Evolutionary conservation across 2,329 filamentous ascomycete species (phyloP).

Genomic region (Ophiostoma himal-ulmi): DNA sequence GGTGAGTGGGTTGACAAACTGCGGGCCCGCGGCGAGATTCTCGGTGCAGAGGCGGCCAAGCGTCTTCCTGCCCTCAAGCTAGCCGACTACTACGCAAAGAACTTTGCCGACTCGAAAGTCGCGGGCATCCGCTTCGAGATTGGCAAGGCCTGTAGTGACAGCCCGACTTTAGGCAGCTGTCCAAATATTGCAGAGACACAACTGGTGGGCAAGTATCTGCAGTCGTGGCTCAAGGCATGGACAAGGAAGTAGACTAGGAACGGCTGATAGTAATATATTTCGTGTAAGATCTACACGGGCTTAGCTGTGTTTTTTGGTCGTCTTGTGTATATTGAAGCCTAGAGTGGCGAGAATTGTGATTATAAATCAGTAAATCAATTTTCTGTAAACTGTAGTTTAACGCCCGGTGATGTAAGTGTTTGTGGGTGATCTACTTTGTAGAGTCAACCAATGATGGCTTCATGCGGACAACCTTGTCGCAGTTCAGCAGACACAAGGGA

Average conservation of each 20-base stretch:
- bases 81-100: constrained; percentile 22
- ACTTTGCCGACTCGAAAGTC: constrained; percentile 5
- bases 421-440: background rate
- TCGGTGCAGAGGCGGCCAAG: constrained; percentile 18
- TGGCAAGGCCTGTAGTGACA: constrained; percentile 20
- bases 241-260: constrained; percentile 16
- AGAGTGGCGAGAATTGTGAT: background rate
- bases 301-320: background rate
- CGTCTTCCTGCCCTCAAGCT: constrained; percentile 25
- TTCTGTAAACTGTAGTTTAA: background rate
- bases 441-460: constrained; percentile 32
- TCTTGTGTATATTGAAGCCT: background rate
- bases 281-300: background rate
- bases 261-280: background rate
- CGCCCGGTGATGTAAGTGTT: background rate
- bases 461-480: constrained; percentile 62
- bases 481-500: constrained; percentile 63
- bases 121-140: constrained; percentile 22
- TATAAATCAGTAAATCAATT: background rate
- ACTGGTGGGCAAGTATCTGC: constrained; percentile 22
- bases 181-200: constrained; percentile 20
- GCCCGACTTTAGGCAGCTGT: constrained; percentile 18
- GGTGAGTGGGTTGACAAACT: constrained; percentile 33
- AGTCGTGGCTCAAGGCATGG: constrained; percentile 21
- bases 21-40: constrained; percentile 16